Evolutionary conservation across 441 rosid genomes (phyloP).

Genomic region (Viola pubescens): DNA sequence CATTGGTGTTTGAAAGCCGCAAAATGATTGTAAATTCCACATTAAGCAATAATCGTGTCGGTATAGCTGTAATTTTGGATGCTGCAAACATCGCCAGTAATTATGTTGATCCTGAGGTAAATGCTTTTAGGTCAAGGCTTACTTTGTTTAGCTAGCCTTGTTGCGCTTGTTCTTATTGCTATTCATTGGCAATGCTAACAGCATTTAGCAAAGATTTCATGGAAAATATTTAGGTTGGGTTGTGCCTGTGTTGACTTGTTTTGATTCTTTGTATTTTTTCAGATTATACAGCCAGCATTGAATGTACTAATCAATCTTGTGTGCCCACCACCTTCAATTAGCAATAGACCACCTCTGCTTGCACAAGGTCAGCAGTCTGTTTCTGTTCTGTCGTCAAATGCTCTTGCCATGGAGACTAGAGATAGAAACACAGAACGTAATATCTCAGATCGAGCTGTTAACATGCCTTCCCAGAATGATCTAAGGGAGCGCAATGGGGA

Average conservation of each 20-base stretch:
- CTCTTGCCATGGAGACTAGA: slow-evolving; percentile 33
- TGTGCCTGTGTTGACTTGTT: not conserved
- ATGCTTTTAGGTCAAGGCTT: slow-evolving; percentile 4
- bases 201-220: not conserved
- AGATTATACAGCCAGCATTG: slow-evolving; percentile 95
- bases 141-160: too few species aligned
- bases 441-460: slow-evolving; percentile 33
- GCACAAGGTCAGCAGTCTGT: slow-evolving; percentile 57
- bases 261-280: slow-evolving; percentile 19
- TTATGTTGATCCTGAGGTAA: slow-evolving; percentile 92
- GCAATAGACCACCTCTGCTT: slow-evolving; percentile 64
- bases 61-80: slow-evolving; percentile 90
- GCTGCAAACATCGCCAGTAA: slow-evolving; percentile 80
- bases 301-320: slow-evolving; percentile 91
- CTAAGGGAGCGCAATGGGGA: slow-evolving; percentile 55
- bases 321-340: slow-evolving; percentile 97
- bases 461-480: slow-evolving; percentile 39
- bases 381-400: slow-evolving; percentile 41
- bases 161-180: not conserved
- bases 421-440: slow-evolving; percentile 42
- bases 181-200: not conserved
- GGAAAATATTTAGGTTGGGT: not conserved
- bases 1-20: slow-evolving; percentile 80
- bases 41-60: slow-evolving; percentile 83
- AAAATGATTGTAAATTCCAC: slow-evolving; percentile 82